Base-by-base conservation (phyloP, 345 rosid species). In the Aquilaria yunnanensis region DNA sequence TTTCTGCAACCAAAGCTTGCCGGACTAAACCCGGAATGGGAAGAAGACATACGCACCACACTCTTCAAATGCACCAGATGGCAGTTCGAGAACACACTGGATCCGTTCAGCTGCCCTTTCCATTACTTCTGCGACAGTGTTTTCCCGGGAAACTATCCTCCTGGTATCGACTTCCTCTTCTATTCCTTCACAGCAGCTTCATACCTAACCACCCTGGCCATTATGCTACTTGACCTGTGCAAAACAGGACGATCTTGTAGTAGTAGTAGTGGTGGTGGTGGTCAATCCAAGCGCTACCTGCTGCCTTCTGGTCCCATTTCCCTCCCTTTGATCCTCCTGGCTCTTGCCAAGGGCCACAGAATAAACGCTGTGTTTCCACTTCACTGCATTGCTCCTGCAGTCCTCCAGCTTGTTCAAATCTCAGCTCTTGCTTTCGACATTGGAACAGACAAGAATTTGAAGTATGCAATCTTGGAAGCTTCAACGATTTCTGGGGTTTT, bases 11-110 rank as follows among this genome's bases (percentile, higher is more conserved):
- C 61, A 9, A 41, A 57, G 41, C 51, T 47, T 47, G 56, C 67
- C 5, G 72, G 65, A 37, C 61, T 72, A 41, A 67, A 50, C 37
- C 59, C 73, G 0, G 76, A 75, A 72, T 75, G 86, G 86, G 76
- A 66, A 50, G 61, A 68, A 64, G 82, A 77, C 60, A 65, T 68
- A 12, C 81, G 76, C 49, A 56, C 52, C 3, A 67, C 85, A 2
- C 88, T 90, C 72, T 78, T 81, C 83, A 87, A 90, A 67, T 90
- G 96, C 78, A 67, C 73, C 10, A 78, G 76, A 65, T 90, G 97
- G 97, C 92, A 87, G 69, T 74, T 78, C 4, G 97, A 90, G 71
- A 89, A 90, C 55, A 90, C 97, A 34, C 60, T 85, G 63, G 89
- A 90, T 81, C 97, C 96, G 49, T 51, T 79, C 29, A 74, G 72